Conservation (phyloP, 73 alveolate species). For the Stentor coeruleus region DNA sequence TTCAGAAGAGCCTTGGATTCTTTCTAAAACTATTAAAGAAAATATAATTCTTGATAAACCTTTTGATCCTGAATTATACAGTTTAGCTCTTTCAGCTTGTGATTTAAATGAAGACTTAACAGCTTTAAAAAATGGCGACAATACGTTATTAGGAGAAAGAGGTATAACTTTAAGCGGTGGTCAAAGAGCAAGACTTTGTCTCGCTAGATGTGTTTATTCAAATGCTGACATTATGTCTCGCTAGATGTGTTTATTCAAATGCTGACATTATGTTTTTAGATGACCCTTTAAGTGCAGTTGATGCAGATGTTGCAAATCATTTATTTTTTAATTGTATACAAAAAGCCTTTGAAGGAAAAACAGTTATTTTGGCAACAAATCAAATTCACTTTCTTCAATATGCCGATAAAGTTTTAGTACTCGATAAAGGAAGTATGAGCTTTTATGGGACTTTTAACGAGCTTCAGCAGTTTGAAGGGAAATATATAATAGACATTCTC, state of each 20-base stretch:
- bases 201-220: slow-evolving; percentile 75
- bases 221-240: slow-evolving; percentile 64
- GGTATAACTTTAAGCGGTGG: slow-evolving; percentile 77
- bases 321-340: slow-evolving; percentile 50
- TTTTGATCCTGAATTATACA: slow-evolving; percentile 49
- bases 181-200: slow-evolving; percentile 68
- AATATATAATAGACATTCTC: not conserved
- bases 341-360: slow-evolving; percentile 41
- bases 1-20: slow-evolving; percentile 59
- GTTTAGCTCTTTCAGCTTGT: slow-evolving; percentile 51
- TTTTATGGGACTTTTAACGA: slow-evolving; percentile 14
- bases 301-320: slow-evolving; percentile 61
- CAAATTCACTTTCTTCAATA: slow-evolving; percentile 19
- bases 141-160: slow-evolving; percentile 71
- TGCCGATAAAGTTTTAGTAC: slow-evolving; percentile 46
- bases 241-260: slow-evolving; percentile 71
- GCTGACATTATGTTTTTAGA: slow-evolving; percentile 66
- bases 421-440: slow-evolving; percentile 37
- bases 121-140: slow-evolving; percentile 53
- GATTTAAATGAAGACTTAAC: slow-evolving; percentile 49
- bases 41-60: slow-evolving; percentile 61
- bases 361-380: slow-evolving; percentile 25
- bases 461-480: not conserved
- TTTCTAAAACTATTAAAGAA: slow-evolving; percentile 57
- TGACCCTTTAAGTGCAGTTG: slow-evolving; percentile 78